A percentile compares a stretch with the other conserved stretches of the same genome.
Conservation (phyloP, 2,329 filamentous ascomycete species). For the Fusarium nanum region DNA sequence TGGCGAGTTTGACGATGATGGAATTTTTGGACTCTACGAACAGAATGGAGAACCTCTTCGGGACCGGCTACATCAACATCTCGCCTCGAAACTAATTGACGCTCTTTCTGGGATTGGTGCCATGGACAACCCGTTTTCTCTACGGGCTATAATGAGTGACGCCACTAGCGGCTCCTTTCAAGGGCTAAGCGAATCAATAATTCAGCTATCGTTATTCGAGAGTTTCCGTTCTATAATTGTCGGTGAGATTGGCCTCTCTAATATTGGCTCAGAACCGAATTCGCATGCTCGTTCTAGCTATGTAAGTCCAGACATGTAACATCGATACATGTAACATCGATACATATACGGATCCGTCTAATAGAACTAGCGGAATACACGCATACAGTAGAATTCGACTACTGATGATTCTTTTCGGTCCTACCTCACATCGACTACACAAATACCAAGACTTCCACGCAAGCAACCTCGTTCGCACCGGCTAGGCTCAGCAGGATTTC, state of each 20-base stretch:
- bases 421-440: constrained; percentile 24
- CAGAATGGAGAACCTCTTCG: not conserved
- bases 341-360: constrained; percentile 8
- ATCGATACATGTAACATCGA: constrained; percentile 10
- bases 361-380: not conserved
- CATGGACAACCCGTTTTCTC: constrained; percentile 12
- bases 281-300: not conserved
- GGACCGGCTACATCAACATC: not conserved
- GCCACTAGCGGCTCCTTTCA: constrained; percentile 12
- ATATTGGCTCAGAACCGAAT: not conserved
- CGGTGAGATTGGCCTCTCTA: not conserved
- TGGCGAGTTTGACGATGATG: not conserved
- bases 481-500: constrained; percentile 9
- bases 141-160: constrained; percentile 23
- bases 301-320: not conserved
- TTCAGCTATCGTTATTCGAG: constrained; percentile 25
- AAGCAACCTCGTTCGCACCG: constrained; percentile 7
- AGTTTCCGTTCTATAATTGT: constrained; percentile 32
- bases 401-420: constrained; percentile 11
- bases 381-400: not conserved
- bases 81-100: not conserved
- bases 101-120: constrained; percentile 1
- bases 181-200: not conserved
- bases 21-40: not conserved
- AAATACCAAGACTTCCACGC: not conserved